A percentile compares a stretch with the other conserved stretches of the same genome.
Evolutionary conservation across 495 filamentous ascomycete genomes (phyloP).

Genomic region (Viridothelium virens): DNA sequence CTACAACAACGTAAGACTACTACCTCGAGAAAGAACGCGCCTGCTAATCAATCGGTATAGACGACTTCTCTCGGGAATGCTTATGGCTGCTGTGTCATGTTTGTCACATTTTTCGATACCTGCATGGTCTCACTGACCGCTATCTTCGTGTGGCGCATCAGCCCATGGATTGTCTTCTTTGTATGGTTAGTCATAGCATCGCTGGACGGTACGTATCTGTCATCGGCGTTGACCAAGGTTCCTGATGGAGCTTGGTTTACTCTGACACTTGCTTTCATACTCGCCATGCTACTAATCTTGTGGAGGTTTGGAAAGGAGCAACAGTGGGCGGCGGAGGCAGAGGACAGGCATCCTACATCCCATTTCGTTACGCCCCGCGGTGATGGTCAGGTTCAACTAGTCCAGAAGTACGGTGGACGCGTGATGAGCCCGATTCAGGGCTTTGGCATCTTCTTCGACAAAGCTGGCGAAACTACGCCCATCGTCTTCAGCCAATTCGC

Average conservation of each 20-base stretch:
- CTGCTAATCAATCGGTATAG: conserved; percentile 16
- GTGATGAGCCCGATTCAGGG: conserved; percentile 22
- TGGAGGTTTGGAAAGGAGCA: conserved; percentile 68
- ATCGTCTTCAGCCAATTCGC: conserved; percentile 29
- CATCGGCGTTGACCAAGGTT: conserved; percentile 58
- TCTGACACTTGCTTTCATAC: conserved; percentile 49
- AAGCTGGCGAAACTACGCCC: conserved; percentile 26
- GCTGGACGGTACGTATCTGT: conserved; percentile 57
- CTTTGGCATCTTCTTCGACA: conserved; percentile 32
- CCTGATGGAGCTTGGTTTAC: conserved; percentile 70
- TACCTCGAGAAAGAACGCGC: not conserved
- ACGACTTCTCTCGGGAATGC: conserved; percentile 37
- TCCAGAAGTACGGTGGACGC: conserved; percentile 20
- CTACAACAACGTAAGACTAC: conserved; percentile 52
- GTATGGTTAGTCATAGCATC: conserved; percentile 52
- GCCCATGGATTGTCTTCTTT: conserved; percentile 47
- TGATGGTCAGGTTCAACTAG: conserved; percentile 21
- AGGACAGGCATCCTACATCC: conserved; percentile 45
- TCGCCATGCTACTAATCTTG: conserved; percentile 52
- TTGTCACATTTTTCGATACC: conserved; percentile 68
- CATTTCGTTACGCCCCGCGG: conserved; percentile 20
- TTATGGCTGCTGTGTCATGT: conserved; percentile 60
- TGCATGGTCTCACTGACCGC: conserved; percentile 58
- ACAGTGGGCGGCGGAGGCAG: conserved; percentile 59
- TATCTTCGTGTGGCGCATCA: conserved; percentile 57